phyloP scores from a whole-genome alignment of 75 land plant genomes.

The Pseudotsuga menziesii region DNA sequence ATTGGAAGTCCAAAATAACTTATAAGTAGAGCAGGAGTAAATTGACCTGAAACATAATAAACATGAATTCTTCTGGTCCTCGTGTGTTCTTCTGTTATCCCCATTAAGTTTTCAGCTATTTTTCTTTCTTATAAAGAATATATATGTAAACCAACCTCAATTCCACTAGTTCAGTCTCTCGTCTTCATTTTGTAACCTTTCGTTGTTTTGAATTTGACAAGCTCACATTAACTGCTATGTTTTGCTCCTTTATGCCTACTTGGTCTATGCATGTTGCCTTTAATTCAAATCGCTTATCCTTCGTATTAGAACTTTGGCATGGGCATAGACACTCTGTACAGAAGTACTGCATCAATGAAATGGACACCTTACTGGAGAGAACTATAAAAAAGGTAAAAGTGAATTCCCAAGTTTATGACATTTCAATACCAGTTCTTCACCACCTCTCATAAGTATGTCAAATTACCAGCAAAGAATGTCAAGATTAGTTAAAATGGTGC shows the following conservation, averaged over 20 bases:
- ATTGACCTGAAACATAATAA: neutral
- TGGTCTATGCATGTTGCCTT: neutral
- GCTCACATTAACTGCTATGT: neutral
- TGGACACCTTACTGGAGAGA: neutral
- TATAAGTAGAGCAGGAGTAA: neutral
- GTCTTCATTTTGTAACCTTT: neutral
- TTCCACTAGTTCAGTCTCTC: neutral
- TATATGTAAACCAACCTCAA: neutral
- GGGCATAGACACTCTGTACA: neutral
- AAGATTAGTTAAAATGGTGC: neutral
- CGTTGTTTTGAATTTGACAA: neutral
- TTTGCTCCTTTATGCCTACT: neutral
- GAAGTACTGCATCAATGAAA: neutral
- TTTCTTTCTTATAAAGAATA: neutral
- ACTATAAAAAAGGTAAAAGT: neutral
- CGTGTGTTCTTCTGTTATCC: neutral
- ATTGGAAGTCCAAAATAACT: neutral
- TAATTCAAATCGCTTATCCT: neutral
- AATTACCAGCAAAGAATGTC: neutral
- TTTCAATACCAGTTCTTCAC: neutral
- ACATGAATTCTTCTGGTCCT: neutral
- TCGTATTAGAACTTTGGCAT: neutral
- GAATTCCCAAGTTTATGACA: slow-evolving; percentile 4
- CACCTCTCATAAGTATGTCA: too few species aligned
- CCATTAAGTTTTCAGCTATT: neutral